Conservation (phyloP, 129 eudicot species). For the Lactuca sativa region DNA sequence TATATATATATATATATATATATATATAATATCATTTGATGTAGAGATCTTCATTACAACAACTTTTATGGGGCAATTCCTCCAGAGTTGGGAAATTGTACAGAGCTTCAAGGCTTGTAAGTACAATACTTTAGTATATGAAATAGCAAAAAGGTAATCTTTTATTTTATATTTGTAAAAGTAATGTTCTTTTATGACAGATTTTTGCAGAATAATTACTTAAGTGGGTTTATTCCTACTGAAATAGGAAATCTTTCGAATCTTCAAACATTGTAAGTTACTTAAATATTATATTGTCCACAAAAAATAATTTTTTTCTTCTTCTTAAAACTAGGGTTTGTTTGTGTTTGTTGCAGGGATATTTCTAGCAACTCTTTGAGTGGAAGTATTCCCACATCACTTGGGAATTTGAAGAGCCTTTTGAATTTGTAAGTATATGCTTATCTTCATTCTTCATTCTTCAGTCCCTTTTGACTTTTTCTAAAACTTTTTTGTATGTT, state of each 20-base stretch:
- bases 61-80: constrained; percentile 88
- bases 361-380: constrained; percentile 93
- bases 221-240: constrained; percentile 77
- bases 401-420: constrained; percentile 71
- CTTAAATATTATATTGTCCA: neutral
- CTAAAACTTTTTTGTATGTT: neutral
- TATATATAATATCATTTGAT: constrained; percentile 17
- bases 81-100: constrained; percentile 87
- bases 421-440: constrained; percentile 55
- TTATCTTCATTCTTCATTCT: neutral
- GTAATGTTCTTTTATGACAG: constrained; percentile 38
- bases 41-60: constrained; percentile 86
- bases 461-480: constrained; percentile 1
- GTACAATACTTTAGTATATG: constrained; percentile 28
- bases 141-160: neutral
- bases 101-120: constrained; percentile 82
- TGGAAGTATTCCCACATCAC: constrained; percentile 87
- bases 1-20: no score
- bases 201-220: constrained; percentile 83
- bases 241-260: constrained; percentile 78
- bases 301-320: neutral
- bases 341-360: constrained; percentile 58
- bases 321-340: constrained; percentile 5
- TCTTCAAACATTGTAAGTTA: constrained; percentile 79
- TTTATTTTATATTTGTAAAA: neutral